Conservation (phyloP, 495 filamentous ascomycete species). For the Xylaria grammica region DNA sequence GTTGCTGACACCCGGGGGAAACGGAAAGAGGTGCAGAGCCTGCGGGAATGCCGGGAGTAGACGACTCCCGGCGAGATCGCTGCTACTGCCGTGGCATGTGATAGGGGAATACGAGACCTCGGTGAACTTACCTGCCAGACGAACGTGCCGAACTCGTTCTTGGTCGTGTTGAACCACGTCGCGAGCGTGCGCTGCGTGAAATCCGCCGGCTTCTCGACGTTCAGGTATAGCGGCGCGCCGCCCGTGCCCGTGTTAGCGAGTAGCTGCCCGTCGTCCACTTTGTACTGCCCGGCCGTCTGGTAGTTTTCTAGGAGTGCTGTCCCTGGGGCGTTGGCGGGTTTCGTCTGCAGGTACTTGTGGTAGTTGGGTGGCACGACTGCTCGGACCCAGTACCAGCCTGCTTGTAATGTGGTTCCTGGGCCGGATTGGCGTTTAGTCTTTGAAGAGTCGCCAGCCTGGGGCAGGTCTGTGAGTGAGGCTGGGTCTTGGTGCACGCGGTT, state of each 20-base stretch:
- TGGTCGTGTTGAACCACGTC: slow-evolving; percentile 56
- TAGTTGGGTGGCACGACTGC: slow-evolving; percentile 63
- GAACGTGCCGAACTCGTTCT: slow-evolving; percentile 64
- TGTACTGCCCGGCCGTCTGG: slow-evolving; percentile 65
- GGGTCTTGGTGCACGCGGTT: background rate
- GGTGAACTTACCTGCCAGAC: no score
- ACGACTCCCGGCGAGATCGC: no score
- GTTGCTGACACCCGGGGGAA: no score
- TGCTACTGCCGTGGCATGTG: no score
- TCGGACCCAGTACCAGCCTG: slow-evolving; percentile 65
- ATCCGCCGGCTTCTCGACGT: slow-evolving; percentile 57
- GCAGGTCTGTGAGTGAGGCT: background rate
- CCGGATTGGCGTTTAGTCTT: slow-evolving; percentile 13
- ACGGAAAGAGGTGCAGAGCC: no score
- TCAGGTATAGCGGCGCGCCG: slow-evolving; percentile 47
- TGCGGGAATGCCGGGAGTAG: no score
- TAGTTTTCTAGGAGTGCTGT: slow-evolving; percentile 57
- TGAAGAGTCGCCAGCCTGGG: background rate
- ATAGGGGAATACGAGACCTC: no score
- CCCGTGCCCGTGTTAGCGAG: slow-evolving; percentile 53
- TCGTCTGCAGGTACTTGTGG: slow-evolving; percentile 69
- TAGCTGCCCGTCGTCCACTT: slow-evolving; percentile 60
- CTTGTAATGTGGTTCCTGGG: slow-evolving; percentile 44
- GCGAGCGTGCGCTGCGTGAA: slow-evolving; percentile 49
- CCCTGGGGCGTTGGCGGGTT: slow-evolving; percentile 51